Conservation (phyloP, 2,329 filamentous ascomycete genomes). For the Fusarium ambrosium region DNA sequence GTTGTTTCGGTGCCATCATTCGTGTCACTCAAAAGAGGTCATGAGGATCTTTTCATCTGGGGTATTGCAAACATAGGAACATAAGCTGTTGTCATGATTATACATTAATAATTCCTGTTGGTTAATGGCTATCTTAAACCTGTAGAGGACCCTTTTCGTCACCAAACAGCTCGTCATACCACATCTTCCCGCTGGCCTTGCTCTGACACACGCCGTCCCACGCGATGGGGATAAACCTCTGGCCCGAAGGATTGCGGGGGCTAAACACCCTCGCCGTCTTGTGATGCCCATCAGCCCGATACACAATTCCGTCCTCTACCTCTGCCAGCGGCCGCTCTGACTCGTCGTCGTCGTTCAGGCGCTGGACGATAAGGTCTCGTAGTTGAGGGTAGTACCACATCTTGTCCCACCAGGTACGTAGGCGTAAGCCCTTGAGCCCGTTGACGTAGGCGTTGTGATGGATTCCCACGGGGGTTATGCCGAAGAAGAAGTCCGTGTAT, state of each 20-base stretch:
- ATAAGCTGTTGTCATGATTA: neutral
- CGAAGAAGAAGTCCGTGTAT: constrained; percentile 56
- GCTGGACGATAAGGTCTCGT: constrained; percentile 48
- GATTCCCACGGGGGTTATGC: constrained; percentile 53
- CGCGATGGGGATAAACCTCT: constrained; percentile 41
- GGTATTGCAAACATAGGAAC: neutral
- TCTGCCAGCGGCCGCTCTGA: constrained; percentile 40
- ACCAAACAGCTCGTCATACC: constrained; percentile 53
- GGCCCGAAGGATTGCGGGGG: constrained; percentile 24
- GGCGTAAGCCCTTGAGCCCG: constrained; percentile 49
- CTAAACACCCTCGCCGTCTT: constrained; percentile 43
- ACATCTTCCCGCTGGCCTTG: constrained; percentile 38
- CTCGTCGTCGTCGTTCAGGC: constrained; percentile 31
- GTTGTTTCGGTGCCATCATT: constrained; percentile 7
- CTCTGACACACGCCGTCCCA: constrained; percentile 55
- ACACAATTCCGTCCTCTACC: constrained; percentile 31
- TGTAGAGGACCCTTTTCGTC: constrained; percentile 50
- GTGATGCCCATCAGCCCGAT: constrained; percentile 35
- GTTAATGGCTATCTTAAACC: neutral
- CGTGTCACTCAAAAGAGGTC: neutral
- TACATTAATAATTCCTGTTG: neutral
- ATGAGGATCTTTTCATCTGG: constrained; percentile 7
- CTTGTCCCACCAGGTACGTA: constrained; percentile 53
- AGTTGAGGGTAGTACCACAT: constrained; percentile 54
- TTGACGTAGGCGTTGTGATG: constrained; percentile 55